Conservation (phyloP, 257 asterid genomes). For the Solanum tarijense region DNA sequence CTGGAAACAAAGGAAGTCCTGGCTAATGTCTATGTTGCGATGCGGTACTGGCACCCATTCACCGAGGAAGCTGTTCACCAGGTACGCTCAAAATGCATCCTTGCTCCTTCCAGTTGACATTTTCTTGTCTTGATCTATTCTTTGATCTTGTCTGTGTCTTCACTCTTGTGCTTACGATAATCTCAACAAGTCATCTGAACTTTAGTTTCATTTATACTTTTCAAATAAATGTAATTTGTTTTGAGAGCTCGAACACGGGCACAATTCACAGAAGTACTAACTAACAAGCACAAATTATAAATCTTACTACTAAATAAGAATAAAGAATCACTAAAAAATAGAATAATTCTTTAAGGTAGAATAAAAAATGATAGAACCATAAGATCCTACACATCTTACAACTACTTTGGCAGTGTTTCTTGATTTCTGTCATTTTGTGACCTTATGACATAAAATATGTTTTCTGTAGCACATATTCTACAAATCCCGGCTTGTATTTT, state of each 20-base stretch:
- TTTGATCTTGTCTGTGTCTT: neutral
- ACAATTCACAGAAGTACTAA: neutral
- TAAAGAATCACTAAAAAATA: neutral
- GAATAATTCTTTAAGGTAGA: neutral
- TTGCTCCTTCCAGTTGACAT: neutral
- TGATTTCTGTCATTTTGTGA: neutral
- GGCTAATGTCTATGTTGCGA: slow-evolving; percentile 83
- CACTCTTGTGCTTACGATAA: neutral
- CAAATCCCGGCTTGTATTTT: neutral
- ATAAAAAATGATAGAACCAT: neutral
- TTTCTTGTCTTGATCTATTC: neutral
- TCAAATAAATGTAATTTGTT: neutral
- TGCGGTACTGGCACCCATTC: slow-evolving; percentile 98
- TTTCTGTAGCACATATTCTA: neutral
- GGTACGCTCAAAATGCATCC: slow-evolving; percentile 25
- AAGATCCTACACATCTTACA: neutral
- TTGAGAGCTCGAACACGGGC: neutral
- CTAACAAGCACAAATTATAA: neutral
- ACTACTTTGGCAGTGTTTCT: neutral
- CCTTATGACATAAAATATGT: neutral
- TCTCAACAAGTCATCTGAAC: neutral
- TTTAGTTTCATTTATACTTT: neutral
- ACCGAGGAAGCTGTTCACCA: slow-evolving; percentile 94
- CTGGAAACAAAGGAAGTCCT: slow-evolving; percentile 53
- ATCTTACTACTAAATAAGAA: neutral